phyloP scores from a whole-genome alignment of 495 filamentous ascomycete species.

The Cercophora newfieldiana region DNA sequence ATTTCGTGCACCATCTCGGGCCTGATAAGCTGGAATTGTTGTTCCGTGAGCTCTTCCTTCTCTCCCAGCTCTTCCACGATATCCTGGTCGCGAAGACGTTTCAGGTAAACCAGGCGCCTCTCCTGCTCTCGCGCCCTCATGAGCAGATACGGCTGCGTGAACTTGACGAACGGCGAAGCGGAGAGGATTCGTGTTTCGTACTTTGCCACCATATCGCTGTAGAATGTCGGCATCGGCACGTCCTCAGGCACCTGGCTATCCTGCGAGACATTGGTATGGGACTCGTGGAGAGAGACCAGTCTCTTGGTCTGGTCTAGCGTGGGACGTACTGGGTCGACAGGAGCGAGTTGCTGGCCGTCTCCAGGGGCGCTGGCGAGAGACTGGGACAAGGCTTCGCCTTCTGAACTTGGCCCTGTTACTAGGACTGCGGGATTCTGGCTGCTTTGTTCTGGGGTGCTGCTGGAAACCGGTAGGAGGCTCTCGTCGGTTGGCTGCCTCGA shows the following conservation, averaged over 20 bases:
- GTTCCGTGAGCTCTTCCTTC: conserved; percentile 60
- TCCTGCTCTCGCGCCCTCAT: conserved; percentile 92
- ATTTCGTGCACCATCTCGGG: conserved; percentile 91
- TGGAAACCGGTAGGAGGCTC: conserved; percentile 9
- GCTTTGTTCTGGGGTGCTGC: not conserved
- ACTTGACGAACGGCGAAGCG: conserved; percentile 93
- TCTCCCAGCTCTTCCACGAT: conserved; percentile 53
- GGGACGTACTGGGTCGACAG: conserved; percentile 12
- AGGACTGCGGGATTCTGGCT: conserved; percentile 20
- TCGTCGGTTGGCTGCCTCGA: conserved; percentile 34
- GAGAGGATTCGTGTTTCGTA: conserved; percentile 92
- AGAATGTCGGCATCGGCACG: conserved; percentile 86
- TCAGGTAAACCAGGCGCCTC: conserved; percentile 73
- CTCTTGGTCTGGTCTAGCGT: conserved; percentile 26
- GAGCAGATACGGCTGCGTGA: conserved; percentile 87
- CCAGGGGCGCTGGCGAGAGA: not conserved
- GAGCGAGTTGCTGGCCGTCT: conserved; percentile 12
- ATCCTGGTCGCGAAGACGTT: conserved; percentile 78
- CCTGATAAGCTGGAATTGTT: conserved; percentile 84
- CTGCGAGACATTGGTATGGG: conserved; percentile 41
- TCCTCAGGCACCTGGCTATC: conserved; percentile 75
- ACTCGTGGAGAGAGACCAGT: conserved; percentile 46
- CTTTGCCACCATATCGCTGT: conserved; percentile 90
- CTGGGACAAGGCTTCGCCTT: conserved; percentile 24
- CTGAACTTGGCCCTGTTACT: conserved; percentile 28